Base-by-base conservation (phyloP, 108 stramenopile genomes). In the Nitzschia inconspicua region DNA sequence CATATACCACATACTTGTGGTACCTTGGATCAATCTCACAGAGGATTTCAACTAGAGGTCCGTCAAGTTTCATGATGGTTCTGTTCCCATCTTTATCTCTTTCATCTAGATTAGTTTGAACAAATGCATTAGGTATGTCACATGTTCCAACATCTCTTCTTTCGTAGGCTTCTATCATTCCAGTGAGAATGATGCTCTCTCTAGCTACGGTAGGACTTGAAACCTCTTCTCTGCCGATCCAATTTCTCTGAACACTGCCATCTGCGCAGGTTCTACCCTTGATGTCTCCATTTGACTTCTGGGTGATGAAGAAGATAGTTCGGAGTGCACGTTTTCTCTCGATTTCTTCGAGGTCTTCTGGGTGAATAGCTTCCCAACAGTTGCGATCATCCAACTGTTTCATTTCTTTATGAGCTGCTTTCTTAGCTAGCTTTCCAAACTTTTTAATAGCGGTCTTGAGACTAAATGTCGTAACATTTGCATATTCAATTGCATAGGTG, bases 91-190 rank as follows among this genome's bases (percentile, higher is more conserved):
- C n/a, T n/a, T n/a, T n/a, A n/a, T n/a, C n/a, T n/a, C n/a, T 3
- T n/a, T 39, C 51, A 8, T 77, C 60, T 26, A 29, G 23, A 4
- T 29, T 14, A n/a, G 79, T 56, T 32, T 85, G 83, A 8, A 85
- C 20, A 50, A 79, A 85, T 0, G 78, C 72, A 22, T 56, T 61
- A 0, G 75, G 75, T 11, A 85, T 42, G 27, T 85, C 84, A 53
- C 65, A 23, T 8, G 68, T 66, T 16, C 63, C 70, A 0, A 76
- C 65, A 27, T 81, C 72, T 14, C 80, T 41, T 8, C 35, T 29
- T 51, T 83, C 69, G 13, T 18, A n/a, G 2, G 28, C 49, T 26
- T n/a, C n/a, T 4, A 51, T 16, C 3, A n/a, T n/a, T 51, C 19
- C 9, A 2, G n/a, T 3, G n/a, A 26, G 31, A 8, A n/a, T 23